Evolutionary conservation across 768 basidiomycete genomes (phyloP), one percentile per base, ranked within the genome.

Genomic region (Boletus insuetus): DNA sequence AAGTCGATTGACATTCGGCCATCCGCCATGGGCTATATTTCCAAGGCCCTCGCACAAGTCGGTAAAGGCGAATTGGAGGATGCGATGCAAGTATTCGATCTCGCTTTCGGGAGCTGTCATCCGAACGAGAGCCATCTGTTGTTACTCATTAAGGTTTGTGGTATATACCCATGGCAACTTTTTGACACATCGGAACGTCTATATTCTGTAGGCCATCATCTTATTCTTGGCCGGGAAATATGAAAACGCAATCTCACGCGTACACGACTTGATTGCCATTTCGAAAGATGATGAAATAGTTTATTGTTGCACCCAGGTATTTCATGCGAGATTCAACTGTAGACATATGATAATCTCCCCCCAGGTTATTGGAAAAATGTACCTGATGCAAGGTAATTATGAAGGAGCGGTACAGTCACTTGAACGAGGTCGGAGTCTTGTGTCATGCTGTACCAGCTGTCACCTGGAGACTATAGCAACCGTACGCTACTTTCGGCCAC

Each of bases 301-400:
- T 8, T 55, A 46, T 38, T 41, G 26, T 14, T 53, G 13, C 6
- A 8, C n/a, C 29, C 60, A 61, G 58, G 60, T 48, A 58, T 42
- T 26, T 38, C 22, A 6, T 17, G 20, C 12, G 0, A 43, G 3
- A 29, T 29, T 4, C 8, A 3, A 40, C 6, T 10, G 14, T 2
- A 1, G 17, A 37, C 17, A 19, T 9, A 22, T 34, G 41, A 31
- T 35, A 13, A 31, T 40, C 2, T 20, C 38, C 2, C 26, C 12
- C n/a, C 13, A 61, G 60, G 54, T 56, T 13, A 54, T 61, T 22
- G 53, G 6, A 6, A 35, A 47, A 1, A 53, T 52, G 49, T 37
- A 52, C 37, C 8, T 44, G 16, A 19, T 32, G 39, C 39, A 31
- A 37, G 45, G 24, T 13, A 44, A 61, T 12, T 20, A 46, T 32